Percentiles rank a stretch among this genome's conserved stretches.
Evolutionary conservation across 2,329 filamentous ascomycete species (phyloP).

Genomic region (Fusarium algeriense): DNA sequence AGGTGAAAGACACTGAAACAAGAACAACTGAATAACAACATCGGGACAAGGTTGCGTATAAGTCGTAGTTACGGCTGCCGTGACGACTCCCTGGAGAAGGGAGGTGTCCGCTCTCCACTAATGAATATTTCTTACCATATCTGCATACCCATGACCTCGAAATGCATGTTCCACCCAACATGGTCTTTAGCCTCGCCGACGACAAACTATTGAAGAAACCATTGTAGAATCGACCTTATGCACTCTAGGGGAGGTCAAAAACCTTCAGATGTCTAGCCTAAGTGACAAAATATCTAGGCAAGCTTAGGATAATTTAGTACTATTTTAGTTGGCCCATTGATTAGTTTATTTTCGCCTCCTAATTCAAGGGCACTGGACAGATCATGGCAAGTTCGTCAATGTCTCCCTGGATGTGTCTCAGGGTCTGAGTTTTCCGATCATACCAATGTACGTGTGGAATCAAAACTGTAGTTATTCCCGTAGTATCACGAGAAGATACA

Average conservation of each 20-base stretch:
- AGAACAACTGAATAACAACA: not conserved
- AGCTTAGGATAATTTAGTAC: too few species aligned
- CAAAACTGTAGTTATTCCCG: not conserved
- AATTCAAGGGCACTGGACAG: not conserved
- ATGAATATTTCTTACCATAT: not conserved
- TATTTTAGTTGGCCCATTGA: too few species aligned
- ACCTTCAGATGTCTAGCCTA: too few species aligned
- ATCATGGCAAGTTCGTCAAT: not conserved
- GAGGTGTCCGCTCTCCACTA: conserved; percentile 1
- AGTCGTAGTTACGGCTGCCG: not conserved
- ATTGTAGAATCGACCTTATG: not conserved
- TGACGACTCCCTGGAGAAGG: conserved; percentile 14
- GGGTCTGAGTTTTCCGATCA: not conserved
- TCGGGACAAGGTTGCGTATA: not conserved
- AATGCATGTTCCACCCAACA: conserved; percentile 11
- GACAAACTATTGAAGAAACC: not conserved
- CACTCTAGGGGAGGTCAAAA: too few species aligned
- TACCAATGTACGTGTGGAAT: too few species aligned
- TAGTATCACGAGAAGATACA: not conserved
- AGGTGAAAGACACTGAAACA: not conserved
- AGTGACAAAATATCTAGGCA: too few species aligned
- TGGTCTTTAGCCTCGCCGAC: not conserved
- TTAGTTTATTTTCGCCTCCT: too few species aligned
- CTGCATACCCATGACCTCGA: not conserved
- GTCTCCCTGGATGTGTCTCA: not conserved